Evolutionary conservation across 495 filamentous ascomycete genomes (phyloP).

Genomic region (Aspergillus egyptiacus): DNA sequence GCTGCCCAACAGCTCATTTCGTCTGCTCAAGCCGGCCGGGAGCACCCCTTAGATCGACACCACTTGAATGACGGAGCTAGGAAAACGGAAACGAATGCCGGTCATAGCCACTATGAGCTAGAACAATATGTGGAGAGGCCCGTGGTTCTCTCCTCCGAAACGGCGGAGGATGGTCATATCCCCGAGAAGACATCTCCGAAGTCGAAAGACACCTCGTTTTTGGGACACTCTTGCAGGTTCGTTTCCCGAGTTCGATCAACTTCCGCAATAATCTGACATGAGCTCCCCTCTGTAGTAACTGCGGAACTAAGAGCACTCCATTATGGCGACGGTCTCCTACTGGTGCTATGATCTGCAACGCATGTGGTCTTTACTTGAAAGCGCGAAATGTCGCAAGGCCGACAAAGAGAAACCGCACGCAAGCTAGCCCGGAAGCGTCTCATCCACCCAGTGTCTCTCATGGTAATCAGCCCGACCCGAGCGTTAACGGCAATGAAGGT

Average conservation of each 20-base stretch:
- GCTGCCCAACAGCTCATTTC: conserved; percentile 45
- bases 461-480: conserved; percentile 14
- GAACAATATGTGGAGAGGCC: conserved; percentile 13
- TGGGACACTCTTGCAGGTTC: conserved; percentile 54
- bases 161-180: conserved; percentile 3
- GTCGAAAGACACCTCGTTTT: conserved; percentile 36
- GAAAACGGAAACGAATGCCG: conserved; percentile 10
- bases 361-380: conserved; percentile 92
- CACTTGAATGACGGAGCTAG: conserved; percentile 18
- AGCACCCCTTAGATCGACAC: conserved; percentile 30
- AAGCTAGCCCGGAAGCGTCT: conserved; percentile 26
- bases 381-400: conserved; percentile 85
- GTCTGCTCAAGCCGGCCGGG: conserved; percentile 40
- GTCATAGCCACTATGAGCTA: conserved; percentile 10
- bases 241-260: conserved; percentile 11
- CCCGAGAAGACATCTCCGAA: conserved; percentile 30
- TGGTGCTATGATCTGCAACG: conserved; percentile 94
- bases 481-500: conserved; percentile 27
- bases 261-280: not conserved
- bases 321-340: conserved; percentile 91
- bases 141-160: conserved; percentile 5
- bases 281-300: conserved; percentile 60
- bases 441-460: conserved; percentile 9
- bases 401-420: conserved; percentile 68
- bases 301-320: conserved; percentile 85